Evolutionary conservation across 208 protist genomes (phyloP).

Genomic region (Naegleria gruberi): DNA sequence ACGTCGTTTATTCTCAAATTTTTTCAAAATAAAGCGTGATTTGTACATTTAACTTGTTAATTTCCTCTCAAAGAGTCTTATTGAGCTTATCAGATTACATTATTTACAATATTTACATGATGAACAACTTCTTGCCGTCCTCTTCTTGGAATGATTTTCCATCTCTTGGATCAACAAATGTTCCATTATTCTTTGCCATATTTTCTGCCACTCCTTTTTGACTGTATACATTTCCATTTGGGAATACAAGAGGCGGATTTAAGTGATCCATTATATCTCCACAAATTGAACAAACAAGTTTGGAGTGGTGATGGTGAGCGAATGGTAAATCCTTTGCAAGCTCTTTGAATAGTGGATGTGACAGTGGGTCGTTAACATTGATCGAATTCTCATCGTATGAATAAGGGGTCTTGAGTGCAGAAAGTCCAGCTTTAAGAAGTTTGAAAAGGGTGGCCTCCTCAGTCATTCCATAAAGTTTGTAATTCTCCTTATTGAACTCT

Average conservation of each 20-base stretch:
- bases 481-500: conserved; percentile 44
- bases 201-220: neutral
- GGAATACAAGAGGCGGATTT: conserved; percentile 53
- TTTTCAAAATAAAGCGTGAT: neutral
- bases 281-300: conserved; percentile 46
- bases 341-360: conserved; percentile 18
- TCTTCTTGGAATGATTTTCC: neutral
- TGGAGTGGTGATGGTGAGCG: conserved; percentile 38
- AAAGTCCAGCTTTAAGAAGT: conserved; percentile 39
- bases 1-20: too few relatives aligned
- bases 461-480: conserved; percentile 33
- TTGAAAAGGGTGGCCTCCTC: conserved; percentile 32
- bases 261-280: conserved; percentile 51
- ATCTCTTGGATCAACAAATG: neutral
- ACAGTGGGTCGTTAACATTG: conserved; percentile 45
- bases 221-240: conserved; percentile 54
- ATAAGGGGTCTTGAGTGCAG: conserved; percentile 45
- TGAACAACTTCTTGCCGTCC: neutral
- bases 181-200: neutral
- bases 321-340: conserved; percentile 38
- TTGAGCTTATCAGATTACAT: too few relatives aligned
- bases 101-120: neutral
- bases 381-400: conserved; percentile 30
- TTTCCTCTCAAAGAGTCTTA: too few relatives aligned
- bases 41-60: too few relatives aligned